A percentile compares a stretch with the other conserved stretches of the same genome.
Evolutionary conservation across 768 basidiomycete species (phyloP).

Genomic region (Cubamyces lactineus): DNA sequence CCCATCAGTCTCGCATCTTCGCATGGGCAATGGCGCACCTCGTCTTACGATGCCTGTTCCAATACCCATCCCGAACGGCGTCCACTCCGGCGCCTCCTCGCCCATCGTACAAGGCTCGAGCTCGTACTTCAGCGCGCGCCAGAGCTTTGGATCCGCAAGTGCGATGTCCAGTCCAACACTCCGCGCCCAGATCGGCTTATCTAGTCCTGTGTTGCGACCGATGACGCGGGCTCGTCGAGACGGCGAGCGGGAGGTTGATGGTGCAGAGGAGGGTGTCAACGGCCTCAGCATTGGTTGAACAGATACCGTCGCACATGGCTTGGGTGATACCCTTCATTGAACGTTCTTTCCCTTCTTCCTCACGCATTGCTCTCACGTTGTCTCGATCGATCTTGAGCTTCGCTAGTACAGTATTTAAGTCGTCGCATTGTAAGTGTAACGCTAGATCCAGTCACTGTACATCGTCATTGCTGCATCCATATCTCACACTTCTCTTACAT

Average conservation of each 20-base stretch:
- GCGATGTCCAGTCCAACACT: slow-evolving; percentile 77
- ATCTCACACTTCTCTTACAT: slow-evolving; percentile 7
- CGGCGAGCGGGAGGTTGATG: slow-evolving; percentile 70
- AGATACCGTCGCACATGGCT: too few relatives aligned
- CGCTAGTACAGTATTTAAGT: slow-evolving; percentile 3
- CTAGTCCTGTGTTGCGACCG: slow-evolving; percentile 77
- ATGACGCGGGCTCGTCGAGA: slow-evolving; percentile 49
- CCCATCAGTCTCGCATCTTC: slow-evolving; percentile 70
- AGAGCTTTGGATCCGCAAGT: slow-evolving; percentile 47
- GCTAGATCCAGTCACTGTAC: slow-evolving; percentile 13
- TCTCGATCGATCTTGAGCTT: too few relatives aligned
- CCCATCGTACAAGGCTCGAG: slow-evolving; percentile 62
- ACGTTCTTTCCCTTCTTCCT: background rate
- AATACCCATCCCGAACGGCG: slow-evolving; percentile 65
- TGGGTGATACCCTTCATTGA: background rate
- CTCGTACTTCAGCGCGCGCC: slow-evolving; percentile 45
- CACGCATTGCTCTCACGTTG: too few relatives aligned
- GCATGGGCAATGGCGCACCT: slow-evolving; percentile 52
- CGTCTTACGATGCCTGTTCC: slow-evolving; percentile 44
- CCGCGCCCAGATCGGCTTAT: slow-evolving; percentile 67
- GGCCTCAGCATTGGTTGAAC: slow-evolving; percentile 50
- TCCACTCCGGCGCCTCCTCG: slow-evolving; percentile 71
- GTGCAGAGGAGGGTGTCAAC: slow-evolving; percentile 77
- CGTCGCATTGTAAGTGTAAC: slow-evolving; percentile 12
- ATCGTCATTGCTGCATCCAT: slow-evolving; percentile 18